Percentiles rank a stretch among this genome's conserved stretches.
These are phyloP conservation scores for Xenoacremonium recifei DNA, from an alignment of 2,329 filamentous ascomycete species.

Conservation along the genomic window DNA sequence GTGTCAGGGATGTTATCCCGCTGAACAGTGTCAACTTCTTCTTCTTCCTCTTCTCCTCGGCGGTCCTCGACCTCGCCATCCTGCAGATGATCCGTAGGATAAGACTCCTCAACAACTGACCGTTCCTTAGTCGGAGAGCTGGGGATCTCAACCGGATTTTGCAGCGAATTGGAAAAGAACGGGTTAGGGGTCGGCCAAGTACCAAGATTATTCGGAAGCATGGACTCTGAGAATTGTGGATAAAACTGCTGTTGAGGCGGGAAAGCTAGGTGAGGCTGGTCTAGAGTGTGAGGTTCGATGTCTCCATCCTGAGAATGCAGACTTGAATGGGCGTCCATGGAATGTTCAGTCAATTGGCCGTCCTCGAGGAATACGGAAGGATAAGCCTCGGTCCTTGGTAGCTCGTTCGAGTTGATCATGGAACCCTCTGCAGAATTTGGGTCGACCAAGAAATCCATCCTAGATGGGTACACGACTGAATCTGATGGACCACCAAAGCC, in stretches of 20 bases:
- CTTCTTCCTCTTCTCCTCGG: too few relatives aligned
- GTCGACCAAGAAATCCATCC: conserved; percentile 11
- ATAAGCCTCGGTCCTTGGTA: conserved; percentile 14
- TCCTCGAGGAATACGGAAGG: conserved; percentile 22
- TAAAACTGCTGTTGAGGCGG: conserved; percentile 8
- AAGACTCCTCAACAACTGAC: too few relatives aligned
- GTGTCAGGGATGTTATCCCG: too few relatives aligned
- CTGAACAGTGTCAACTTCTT: too few relatives aligned
- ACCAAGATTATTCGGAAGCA: too few relatives aligned
- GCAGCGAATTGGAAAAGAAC: too few relatives aligned
- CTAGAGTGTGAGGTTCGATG: not conserved
- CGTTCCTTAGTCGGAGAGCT: conserved; percentile 26
- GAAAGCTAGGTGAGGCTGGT: conserved; percentile 8
- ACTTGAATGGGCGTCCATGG: conserved; percentile 7
- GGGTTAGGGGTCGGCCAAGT: too few relatives aligned
- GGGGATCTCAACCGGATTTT: conserved; percentile 21
- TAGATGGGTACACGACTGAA: conserved; percentile 15
- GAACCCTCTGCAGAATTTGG: conserved; percentile 4
- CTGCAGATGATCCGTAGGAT: too few relatives aligned
- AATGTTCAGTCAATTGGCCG: conserved; percentile 3
- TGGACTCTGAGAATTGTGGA: conserved; percentile 8
- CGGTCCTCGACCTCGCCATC: too few relatives aligned
- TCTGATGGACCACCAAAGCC: conserved; percentile 15
- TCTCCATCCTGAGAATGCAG: conserved; percentile 11
- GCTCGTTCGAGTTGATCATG: conserved; percentile 7